Conservation (phyloP, 2,329 filamentous ascomycete species). For the Hymenoscyphus scutula region DNA sequence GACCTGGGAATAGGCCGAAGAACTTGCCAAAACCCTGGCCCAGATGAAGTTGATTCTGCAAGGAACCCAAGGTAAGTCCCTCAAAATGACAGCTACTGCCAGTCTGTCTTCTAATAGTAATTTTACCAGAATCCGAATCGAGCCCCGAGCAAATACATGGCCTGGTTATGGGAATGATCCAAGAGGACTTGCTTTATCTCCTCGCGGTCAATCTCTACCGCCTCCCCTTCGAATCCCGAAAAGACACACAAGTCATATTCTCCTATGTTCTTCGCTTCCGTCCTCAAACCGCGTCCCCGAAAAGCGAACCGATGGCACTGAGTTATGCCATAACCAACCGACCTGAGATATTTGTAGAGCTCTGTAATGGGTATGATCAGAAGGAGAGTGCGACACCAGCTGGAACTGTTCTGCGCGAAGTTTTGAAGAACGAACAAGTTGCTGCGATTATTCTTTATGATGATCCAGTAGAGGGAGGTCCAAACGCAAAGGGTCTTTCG, state of each 20-base stretch:
- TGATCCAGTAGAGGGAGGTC: conserved; percentile 72
- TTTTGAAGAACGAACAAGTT: conserved; percentile 84
- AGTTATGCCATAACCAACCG: conserved; percentile 84
- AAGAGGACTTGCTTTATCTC: conserved; percentile 83
- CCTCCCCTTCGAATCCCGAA: conserved; percentile 92
- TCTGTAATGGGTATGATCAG: conserved; percentile 87
- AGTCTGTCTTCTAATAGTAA: conserved; percentile 13
- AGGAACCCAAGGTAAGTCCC: conserved; percentile 75
- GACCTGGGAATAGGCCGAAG: conserved; percentile 64
- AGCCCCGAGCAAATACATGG: conserved; percentile 85
- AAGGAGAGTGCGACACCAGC: conserved; percentile 90
- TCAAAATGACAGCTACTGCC: not conserved
- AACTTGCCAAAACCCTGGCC: conserved; percentile 77
- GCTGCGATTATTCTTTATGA: conserved; percentile 92
- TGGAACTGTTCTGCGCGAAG: conserved; percentile 83
- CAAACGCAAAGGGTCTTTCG: conserved; percentile 68
- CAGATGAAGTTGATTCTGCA: conserved; percentile 94
- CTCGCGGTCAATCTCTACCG: conserved; percentile 80
- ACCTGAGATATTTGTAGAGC: conserved; percentile 80
- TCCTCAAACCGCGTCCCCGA: conserved; percentile 62
- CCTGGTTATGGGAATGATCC: conserved; percentile 78
- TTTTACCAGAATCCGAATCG: conserved; percentile 71
- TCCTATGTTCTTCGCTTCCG: conserved; percentile 92
- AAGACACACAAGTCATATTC: conserved; percentile 94
- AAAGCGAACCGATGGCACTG: conserved; percentile 77